Evolutionary conservation across 2,329 filamentous ascomycete genomes (phyloP).

Genomic region (Cladosporium sp.): DNA sequence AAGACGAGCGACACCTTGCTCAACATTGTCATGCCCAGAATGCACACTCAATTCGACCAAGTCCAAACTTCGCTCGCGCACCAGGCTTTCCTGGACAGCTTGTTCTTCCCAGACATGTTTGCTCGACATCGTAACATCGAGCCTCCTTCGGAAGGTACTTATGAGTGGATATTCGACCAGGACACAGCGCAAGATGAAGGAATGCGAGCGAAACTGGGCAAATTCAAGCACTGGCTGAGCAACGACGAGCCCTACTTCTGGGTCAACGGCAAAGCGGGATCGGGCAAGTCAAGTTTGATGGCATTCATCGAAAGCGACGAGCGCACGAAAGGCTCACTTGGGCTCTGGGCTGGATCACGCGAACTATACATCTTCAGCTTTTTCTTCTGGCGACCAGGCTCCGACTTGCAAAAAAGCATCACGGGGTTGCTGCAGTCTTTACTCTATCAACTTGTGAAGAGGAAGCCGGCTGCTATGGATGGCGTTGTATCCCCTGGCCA

Average conservation of each 20-base stretch:
- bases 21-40: not conserved
- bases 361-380: not conserved
- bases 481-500: not conserved
- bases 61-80: not conserved
- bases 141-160: not conserved
- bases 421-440: slow-evolving; percentile 3
- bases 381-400: slow-evolving; percentile 15
- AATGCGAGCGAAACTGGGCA: not conserved
- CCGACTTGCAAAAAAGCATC: not conserved
- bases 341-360: not conserved
- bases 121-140: not conserved
- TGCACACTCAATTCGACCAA: not conserved
- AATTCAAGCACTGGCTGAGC: not conserved
- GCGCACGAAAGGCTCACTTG: not conserved
- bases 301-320: not conserved
- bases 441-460: not conserved
- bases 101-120: not conserved
- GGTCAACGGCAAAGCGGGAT: slow-evolving; percentile 12
- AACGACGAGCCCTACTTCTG: not conserved
- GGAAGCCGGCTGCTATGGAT: not conserved
- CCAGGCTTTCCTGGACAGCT: not conserved
- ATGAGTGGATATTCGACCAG: slow-evolving; percentile 1
- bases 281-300: slow-evolving; percentile 14
- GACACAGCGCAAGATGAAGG: not conserved
- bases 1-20: not conserved